Conservation (phyloP, 2,329 filamentous ascomycete species). For the Samsoniella hepiali region DNA sequence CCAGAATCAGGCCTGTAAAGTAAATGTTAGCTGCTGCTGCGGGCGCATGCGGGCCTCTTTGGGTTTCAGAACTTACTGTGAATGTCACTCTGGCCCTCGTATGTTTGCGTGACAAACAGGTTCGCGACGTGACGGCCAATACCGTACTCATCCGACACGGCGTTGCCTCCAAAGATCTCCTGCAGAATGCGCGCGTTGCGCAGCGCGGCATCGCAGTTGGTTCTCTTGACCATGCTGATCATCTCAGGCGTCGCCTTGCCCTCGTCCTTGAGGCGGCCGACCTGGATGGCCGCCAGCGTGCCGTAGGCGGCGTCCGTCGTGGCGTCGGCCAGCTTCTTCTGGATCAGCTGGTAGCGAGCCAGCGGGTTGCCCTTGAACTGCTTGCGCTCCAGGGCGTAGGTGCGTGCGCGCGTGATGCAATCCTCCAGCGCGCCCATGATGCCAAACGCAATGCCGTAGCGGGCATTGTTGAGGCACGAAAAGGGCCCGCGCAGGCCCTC, state of each 20-base stretch:
- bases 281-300: constrained; percentile 84
- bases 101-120: constrained; percentile 94
- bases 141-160: constrained; percentile 94
- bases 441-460: constrained; percentile 91
- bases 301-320: constrained; percentile 88
- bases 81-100: constrained; percentile 97
- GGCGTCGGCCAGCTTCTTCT: constrained; percentile 96
- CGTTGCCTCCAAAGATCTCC: constrained; percentile 96
- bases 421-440: constrained; percentile 94
- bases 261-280: constrained; percentile 88
- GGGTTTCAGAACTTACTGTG: constrained; percentile 65
- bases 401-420: constrained; percentile 73
- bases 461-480: constrained; percentile 87
- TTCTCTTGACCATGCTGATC: constrained; percentile 94
- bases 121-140: constrained; percentile 96
- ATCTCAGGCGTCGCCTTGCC: constrained; percentile 88
- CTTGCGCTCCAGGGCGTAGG: constrained; percentile 87
- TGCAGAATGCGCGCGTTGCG: constrained; percentile 76
- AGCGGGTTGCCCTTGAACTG: constrained; percentile 96
- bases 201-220: constrained; percentile 92
- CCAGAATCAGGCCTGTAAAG: constrained; percentile 62
- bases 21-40: constrained; percentile 19
- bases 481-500: constrained; percentile 89
- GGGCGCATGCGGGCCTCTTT: neutral
- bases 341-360: constrained; percentile 92